Conservation (phyloP, 768 basidiomycete species). For the Phaeolepiota aurea region DNA sequence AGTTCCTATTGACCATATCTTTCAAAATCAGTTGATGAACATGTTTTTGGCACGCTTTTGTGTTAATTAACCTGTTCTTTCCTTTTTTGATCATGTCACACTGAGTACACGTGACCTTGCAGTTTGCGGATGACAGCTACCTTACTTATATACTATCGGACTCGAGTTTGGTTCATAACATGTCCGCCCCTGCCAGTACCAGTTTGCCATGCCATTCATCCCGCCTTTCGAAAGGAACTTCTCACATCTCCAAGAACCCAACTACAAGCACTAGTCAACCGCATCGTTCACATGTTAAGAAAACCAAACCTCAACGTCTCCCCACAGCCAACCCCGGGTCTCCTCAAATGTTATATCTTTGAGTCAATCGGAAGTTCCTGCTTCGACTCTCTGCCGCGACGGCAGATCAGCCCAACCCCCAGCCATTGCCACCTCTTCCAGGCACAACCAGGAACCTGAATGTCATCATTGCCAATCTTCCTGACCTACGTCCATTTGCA, state of each 20-base stretch:
- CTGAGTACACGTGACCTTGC: not conserved
- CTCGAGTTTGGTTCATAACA: too few species aligned
- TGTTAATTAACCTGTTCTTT: not conserved
- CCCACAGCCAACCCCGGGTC: not conserved
- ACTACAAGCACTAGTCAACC: not conserved
- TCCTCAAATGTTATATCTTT: conserved; percentile 7
- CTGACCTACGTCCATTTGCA: conserved; percentile 7
- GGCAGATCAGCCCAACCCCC: conserved; percentile 5
- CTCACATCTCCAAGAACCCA: not conserved
- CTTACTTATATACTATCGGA: too few species aligned
- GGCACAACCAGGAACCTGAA: conserved; percentile 8
- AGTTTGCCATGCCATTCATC: not conserved
- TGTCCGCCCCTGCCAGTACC: too few species aligned
- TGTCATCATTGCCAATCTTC: conserved; percentile 7
- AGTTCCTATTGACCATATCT: not conserved
- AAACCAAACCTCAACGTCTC: conserved; percentile 2
- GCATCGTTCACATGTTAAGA: too few species aligned
- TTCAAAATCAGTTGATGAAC: not conserved
- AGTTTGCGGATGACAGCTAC: not conserved
- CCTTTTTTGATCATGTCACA: not conserved
- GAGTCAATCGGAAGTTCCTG: conserved; percentile 7
- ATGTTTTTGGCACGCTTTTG: not conserved
- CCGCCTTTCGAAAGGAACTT: not conserved
- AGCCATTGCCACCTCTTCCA: conserved; percentile 3
- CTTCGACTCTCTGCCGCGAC: conserved; percentile 4